Base-by-base conservation (phyloP, 306 rosid species). In the Hippophae gyantsensis region DNA sequence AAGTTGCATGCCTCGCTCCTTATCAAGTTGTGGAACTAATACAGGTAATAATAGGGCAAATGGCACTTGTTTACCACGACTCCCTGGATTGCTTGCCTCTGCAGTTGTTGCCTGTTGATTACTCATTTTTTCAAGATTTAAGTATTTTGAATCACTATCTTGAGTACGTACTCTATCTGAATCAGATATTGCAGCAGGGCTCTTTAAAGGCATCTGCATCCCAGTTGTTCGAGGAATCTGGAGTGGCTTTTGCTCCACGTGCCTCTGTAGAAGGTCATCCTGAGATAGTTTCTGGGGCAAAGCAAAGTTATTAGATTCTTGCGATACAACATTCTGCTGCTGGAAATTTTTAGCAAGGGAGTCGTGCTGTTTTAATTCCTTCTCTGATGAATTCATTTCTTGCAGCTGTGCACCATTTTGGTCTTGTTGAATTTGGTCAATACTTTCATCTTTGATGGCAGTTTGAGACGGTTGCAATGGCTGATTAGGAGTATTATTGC, bases 101-200 rank as follows among this genome's bases (percentile, higher is more conserved):
- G 79, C 95, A 7, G 68, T 69, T 46, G 83, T 74, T 53, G 89
- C 86, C 76, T 87, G 96, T 76, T 92, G 98, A 79, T 82, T 85
- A 71, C 96, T 92, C 76, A 87, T 87, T 85, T 85, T 86, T 76
- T 87, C 95, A 70, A 92, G 72, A 70, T 87, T 92, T 58, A 75
- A 70, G 71, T 85, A 90, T 69, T 87, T 95, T 60, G 95, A 81
- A 55, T 87, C 92, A 47, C 71, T 72, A 32, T 59, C 84, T 42
- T 77, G 78, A 62, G 62, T 72, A 52, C 72, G 78, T 51, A 78
- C 64, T 64, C 79, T 72, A 60, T 74, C 80, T 66, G 77, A 66
- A 65, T 81, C 87, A 13, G 70, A 77, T 42, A 74, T 72, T 13
- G 60, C 54, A 56, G 64, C 48, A 1, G 75, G 77, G 67, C 49